Conservation (phyloP, 2,329 filamentous ascomycete species). For the Bipolaris oryzae region DNA sequence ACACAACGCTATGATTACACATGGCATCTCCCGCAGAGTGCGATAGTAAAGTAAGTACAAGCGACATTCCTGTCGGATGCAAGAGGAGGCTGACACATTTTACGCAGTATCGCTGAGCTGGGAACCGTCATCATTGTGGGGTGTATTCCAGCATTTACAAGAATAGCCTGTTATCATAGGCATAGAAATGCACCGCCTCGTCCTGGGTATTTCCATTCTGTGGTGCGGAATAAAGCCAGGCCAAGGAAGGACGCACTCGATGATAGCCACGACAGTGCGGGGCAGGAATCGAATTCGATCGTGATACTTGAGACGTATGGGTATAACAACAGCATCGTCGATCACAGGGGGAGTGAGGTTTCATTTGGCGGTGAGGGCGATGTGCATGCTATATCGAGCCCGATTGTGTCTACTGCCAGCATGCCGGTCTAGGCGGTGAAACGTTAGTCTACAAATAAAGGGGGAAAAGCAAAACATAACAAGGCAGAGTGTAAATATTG, state of each 20-base stretch:
- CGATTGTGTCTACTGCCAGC: background rate
- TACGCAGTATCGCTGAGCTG: background rate
- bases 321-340: background rate
- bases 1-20: background rate
- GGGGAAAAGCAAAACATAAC: background rate
- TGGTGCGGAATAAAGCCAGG: background rate
- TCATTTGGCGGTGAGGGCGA: background rate
- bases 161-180: background rate
- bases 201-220: background rate
- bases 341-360: background rate
- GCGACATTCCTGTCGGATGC: background rate
- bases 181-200: background rate
- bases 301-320: background rate
- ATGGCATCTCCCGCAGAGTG: constrained; percentile 1
- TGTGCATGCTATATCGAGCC: background rate
- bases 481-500: background rate
- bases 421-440: background rate
- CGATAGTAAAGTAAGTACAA: background rate
- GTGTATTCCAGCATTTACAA: background rate
- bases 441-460: background rate
- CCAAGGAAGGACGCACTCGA: background rate
- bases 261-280: background rate
- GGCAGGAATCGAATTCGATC: background rate
- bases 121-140: constrained; percentile 2
- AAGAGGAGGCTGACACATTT: background rate